These are phyloP conservation scores for Hirsutella rhossiliensis DNA, from an alignment of 2,329 filamentous ascomycete species.

Conservation along the genomic window DNA sequence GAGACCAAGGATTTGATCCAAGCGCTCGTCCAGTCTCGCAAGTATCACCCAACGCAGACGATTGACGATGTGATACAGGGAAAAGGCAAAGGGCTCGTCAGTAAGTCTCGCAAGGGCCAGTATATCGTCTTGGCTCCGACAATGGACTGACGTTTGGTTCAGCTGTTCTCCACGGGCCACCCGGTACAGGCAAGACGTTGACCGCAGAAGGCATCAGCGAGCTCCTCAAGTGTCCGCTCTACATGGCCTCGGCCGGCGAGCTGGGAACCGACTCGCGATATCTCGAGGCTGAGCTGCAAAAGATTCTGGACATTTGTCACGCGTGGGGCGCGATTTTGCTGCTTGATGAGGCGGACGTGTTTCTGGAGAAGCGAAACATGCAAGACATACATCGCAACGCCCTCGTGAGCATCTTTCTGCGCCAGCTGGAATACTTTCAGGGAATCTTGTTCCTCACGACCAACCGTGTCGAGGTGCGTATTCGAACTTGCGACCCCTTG, in stretches of 20 bases:
- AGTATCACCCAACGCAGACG: constrained; percentile 67
- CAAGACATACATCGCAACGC: constrained; percentile 78
- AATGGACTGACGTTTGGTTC: neutral
- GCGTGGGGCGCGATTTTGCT: constrained; percentile 77
- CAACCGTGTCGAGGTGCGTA: constrained; percentile 58
- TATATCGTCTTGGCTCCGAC: neutral
- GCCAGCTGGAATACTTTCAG: constrained; percentile 82
- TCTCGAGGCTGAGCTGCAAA: constrained; percentile 67
- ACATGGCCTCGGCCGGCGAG: constrained; percentile 74
- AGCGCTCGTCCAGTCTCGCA: constrained; percentile 74
- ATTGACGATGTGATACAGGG: constrained; percentile 76
- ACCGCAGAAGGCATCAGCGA: constrained; percentile 82
- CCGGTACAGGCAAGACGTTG: constrained; percentile 79
- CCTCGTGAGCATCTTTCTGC: constrained; percentile 76
- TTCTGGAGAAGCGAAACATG: constrained; percentile 71
- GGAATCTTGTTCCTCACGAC: constrained; percentile 85
- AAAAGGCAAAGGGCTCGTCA: constrained; percentile 76
- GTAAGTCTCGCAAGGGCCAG: constrained; percentile 19
- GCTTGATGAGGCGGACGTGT: constrained; percentile 77
- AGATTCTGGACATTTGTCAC: constrained; percentile 76
- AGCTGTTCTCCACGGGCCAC: constrained; percentile 70
- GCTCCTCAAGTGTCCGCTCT: constrained; percentile 67
- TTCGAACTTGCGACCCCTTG: neutral
- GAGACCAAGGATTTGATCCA: constrained; percentile 53
- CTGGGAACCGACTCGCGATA: constrained; percentile 64